Conservation (phyloP, 192 early-diverging fungal species). For the Kappamyces sp. region DNA sequence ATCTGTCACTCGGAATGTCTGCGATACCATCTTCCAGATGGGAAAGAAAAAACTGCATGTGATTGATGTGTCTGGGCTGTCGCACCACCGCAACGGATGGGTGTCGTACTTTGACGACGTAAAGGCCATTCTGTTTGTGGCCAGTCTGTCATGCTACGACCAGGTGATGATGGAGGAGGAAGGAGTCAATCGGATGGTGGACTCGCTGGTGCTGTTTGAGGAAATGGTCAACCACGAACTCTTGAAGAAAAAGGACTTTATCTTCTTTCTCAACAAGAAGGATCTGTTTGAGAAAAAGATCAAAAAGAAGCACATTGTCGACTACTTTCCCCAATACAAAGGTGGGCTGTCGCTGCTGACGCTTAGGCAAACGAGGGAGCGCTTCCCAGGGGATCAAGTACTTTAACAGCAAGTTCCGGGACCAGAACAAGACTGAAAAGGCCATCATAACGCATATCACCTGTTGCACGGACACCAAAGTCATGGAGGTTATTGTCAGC, state of each 20-base stretch:
- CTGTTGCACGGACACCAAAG: not conserved
- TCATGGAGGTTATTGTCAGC: not conserved
- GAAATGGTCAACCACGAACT: slow-evolving; percentile 4
- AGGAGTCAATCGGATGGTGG: slow-evolving; percentile 17
- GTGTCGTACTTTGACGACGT: slow-evolving; percentile 17
- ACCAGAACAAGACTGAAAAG: slow-evolving; percentile 3
- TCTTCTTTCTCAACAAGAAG: slow-evolving; percentile 24
- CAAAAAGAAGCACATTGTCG: not conserved
- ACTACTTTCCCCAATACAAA: slow-evolving; percentile 24
- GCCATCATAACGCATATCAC: slow-evolving; percentile 4
- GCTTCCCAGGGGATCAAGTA: not conserved
- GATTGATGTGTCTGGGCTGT: slow-evolving; percentile 12
- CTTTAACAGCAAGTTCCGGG: slow-evolving; percentile 1
- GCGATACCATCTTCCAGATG: slow-evolving; percentile 37
- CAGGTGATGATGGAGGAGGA: slow-evolving; percentile 16
- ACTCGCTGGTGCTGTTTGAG: slow-evolving; percentile 18
- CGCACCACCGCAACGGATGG: slow-evolving; percentile 13
- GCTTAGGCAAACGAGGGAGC: not conserved
- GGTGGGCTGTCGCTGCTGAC: slow-evolving; percentile 11
- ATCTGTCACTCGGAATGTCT: slow-evolving; percentile 27
- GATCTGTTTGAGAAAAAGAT: slow-evolving; percentile 22
- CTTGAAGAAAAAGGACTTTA: slow-evolving; percentile 7
- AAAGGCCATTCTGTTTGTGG: slow-evolving; percentile 15
- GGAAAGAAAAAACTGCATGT: slow-evolving; percentile 19
- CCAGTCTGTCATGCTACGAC: slow-evolving; percentile 7